Percentiles rank a stretch among this genome's conserved stretches.
Conservation (phyloP, 2,329 filamentous ascomycete genomes). For the Fusarium equiseti region DNA sequence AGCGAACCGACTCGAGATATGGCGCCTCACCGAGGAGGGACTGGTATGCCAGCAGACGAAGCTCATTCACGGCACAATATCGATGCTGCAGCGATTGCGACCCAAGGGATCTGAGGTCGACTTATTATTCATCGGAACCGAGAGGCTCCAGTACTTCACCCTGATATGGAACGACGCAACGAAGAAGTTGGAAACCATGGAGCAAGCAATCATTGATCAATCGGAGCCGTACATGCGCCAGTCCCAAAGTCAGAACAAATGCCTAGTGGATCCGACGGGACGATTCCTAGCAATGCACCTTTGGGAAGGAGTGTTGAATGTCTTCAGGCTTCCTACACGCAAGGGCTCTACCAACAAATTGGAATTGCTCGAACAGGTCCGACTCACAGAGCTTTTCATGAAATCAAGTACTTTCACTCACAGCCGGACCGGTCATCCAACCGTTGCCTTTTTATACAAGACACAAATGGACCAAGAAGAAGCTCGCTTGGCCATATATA, state of each 20-base stretch:
- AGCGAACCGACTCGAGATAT: conserved; percentile 88
- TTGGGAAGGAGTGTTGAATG: conserved; percentile 70
- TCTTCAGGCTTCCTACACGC: conserved; percentile 63
- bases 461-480: conserved; percentile 64
- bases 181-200: conserved; percentile 63
- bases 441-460: conserved; percentile 70
- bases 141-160: conserved; percentile 91
- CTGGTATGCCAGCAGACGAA: conserved; percentile 75
- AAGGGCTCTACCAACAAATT: conserved; percentile 60
- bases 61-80: conserved; percentile 85
- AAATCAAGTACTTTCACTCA: conserved; percentile 69
- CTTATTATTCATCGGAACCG: conserved; percentile 91
- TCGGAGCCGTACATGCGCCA: conserved; percentile 76
- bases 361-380: conserved; percentile 65
- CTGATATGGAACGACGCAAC: conserved; percentile 79
- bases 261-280: conserved; percentile 84
- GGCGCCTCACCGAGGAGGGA: conserved; percentile 74
- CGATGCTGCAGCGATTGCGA: conserved; percentile 83
- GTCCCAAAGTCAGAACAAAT: conserved; percentile 84
- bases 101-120: conserved; percentile 81
- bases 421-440: conserved; percentile 69
- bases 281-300: conserved; percentile 68
- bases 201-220: conserved; percentile 64
- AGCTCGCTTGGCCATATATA: conserved; percentile 69
- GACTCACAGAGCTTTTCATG: conserved; percentile 70